Percentiles rank a stretch among this genome's conserved stretches.
Conservation (phyloP, 331 rosid species). For the Quercus phellos region DNA sequence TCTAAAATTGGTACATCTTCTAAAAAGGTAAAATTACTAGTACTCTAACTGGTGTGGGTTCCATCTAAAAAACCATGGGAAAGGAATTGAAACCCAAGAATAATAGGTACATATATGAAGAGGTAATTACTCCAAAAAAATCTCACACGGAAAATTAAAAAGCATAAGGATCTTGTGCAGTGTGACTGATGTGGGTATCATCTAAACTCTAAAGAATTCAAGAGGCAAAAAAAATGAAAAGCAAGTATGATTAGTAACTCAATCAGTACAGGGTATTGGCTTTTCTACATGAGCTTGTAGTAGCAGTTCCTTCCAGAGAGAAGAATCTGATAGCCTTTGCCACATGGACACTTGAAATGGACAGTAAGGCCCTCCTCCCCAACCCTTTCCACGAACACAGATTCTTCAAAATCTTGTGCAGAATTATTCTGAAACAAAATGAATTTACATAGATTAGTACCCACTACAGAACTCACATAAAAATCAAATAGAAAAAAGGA, state of each 20-base stretch:
- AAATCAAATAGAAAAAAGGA: not conserved
- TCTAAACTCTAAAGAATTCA: not conserved
- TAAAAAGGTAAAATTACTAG: not conserved
- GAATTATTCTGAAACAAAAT: constrained; percentile 28
- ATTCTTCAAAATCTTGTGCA: constrained; percentile 41
- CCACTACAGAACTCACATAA: not conserved
- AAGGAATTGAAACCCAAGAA: not conserved
- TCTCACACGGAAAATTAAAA: not conserved
- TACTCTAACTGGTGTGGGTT: not conserved
- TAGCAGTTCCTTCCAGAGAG: constrained; percentile 51
- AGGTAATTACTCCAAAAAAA: not conserved
- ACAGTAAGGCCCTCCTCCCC: constrained; percentile 43
- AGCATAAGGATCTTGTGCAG: not conserved
- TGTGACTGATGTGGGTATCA: not conserved
- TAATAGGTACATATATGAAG: not conserved
- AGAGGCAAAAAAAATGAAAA: not conserved
- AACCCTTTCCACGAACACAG: constrained; percentile 57
- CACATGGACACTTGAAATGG: constrained; percentile 63
- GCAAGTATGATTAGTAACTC: not conserved
- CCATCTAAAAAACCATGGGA: not conserved
- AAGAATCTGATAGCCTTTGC: constrained; percentile 58
- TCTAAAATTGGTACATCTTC: too few species aligned
- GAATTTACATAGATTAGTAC: not conserved
- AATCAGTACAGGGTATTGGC: too few species aligned
- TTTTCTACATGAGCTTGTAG: constrained; percentile 57